A percentile compares a stretch with the other conserved stretches of the same genome.
These are phyloP conservation scores for Mycena sp. DNA, from an alignment of 1,284 basidiomycete genomes.

Conservation along the genomic window DNA sequence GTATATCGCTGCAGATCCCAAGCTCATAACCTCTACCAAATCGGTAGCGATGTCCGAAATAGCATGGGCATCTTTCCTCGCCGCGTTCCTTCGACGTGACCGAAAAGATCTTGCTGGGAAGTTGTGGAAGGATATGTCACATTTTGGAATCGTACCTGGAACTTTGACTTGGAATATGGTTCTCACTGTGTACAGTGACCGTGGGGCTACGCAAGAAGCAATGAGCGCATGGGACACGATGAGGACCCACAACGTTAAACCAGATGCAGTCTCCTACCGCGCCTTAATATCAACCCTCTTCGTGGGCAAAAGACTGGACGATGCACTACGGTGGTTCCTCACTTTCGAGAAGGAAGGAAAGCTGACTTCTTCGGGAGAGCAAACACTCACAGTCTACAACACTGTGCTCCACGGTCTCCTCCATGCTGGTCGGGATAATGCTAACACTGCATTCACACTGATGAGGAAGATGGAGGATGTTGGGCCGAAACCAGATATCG, in stretches of 20 bases:
- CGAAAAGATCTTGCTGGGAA: conserved; percentile 62
- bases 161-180: conserved; percentile 36
- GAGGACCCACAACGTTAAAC: conserved; percentile 57
- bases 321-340: conserved; percentile 60
- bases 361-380: conserved; percentile 33
- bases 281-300: conserved; percentile 69
- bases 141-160: conserved; percentile 57
- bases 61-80: conserved; percentile 70
- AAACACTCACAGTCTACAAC: conserved; percentile 64
- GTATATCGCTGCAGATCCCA: conserved; percentile 54
- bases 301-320: conserved; percentile 51
- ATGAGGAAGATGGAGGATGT: conserved; percentile 50
- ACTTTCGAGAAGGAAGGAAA: conserved; percentile 53
- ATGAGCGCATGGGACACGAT: conserved; percentile 69
- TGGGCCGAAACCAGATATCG: conserved; percentile 72
- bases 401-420: conserved; percentile 72
- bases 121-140: conserved; percentile 71
- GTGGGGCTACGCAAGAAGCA: conserved; percentile 57
- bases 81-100: conserved; percentile 63
- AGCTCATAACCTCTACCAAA: conserved; percentile 44
- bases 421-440: conserved; percentile 47
- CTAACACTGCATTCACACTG: conserved; percentile 46
- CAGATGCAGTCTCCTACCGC: conserved; percentile 66
- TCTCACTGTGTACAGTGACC: conserved; percentile 66
- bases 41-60: conserved; percentile 62